Base-by-base conservation (phyloP, 2,329 filamentous ascomycete species). In the Akanthomyces muscarius region DNA sequence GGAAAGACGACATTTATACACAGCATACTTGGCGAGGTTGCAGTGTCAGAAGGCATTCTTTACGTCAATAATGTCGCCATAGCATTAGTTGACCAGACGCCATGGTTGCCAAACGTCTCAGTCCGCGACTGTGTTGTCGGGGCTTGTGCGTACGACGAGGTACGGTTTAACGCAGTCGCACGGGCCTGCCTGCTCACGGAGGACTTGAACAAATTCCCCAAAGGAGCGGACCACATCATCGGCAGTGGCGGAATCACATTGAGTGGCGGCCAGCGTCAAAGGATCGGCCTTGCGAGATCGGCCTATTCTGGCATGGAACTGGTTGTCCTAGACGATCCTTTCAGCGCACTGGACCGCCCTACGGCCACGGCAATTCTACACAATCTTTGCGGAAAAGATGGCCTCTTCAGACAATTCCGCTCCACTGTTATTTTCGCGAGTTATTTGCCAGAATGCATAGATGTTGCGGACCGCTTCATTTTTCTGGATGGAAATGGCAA, bases 211-310 rank as follows among this genome's bases (percentile, higher is more conserved):
- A 30, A 36, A 14, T 21, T 62, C 11, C 51, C 41, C 5, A 30
- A 14, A 3, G 28, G 60, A 8, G 51, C 41, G 10, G 4, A 18
- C 0, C 55, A 54, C n/a, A 0, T 62, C 14, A n/a, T 54, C 2
- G 60, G 60, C 0, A 62, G 38, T 5, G 50, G 38, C 21, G 60
- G 60, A 8, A 11, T 48, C 0, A 14, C 14, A 1, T 7, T 62
- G 42, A 62, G 60, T 11, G 60, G 60, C 16, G 60, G 60, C 2
- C 60, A 62, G 30, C 51, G 50, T 4, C 51, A 55, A 21, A 23
- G 60, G 36, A 13, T 62, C 18, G 30, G n/a, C 8, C 7, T 60
- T 13, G 57, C 57, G 0, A 60, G 57, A 16, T 47, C 57, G 0
- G 13, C n/a, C 2, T 60, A 50, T 13, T 60, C 18, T 42, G 18